Base-by-base conservation (phyloP, 2,329 filamentous ascomycete species). In the Nakataea oryzae region DNA sequence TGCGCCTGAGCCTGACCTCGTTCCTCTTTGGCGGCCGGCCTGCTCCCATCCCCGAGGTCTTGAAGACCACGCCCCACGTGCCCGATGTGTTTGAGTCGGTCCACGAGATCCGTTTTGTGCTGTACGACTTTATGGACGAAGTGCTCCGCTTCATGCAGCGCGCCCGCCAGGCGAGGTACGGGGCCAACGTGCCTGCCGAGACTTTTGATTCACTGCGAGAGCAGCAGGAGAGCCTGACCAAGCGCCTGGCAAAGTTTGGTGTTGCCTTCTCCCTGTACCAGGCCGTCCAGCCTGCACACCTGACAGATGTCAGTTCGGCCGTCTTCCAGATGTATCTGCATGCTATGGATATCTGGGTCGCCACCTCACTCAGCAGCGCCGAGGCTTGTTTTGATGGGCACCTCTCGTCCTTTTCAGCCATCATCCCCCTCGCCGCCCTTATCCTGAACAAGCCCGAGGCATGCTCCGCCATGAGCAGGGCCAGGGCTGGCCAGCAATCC, bases 111-210 rank as follows among this genome's bases (percentile, higher is more conserved):
- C 67, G 70, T 13, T 69, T 68, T 60, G 65, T 67, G 12, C 66
- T 79, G 11, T 76, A 76, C 55, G 70, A 77, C 14, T 69, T 77
- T 17, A 68, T 78, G 29, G 76, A 79, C 59, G 72, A 77, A 24
- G 71, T 67, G 0, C 65, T 79, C 6, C 70, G 73, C 11, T 77
- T 78, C 58, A 73, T 70, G 17, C 68, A 69, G 5, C 66, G 66
- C 58, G 70, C 70, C 0, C 65, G 67, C 21, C 62, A 62, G 8
- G 66, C 67, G 3, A 69, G 70, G 8, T 74, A 71, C 61, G 63
- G 69, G 17, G 68, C 69, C 0, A 58, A 65, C 2, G 61, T 70
- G 0, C 65, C 71, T 0, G 62, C 66, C 0, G 65, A 70, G n/a
- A 66, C 69, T 4, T 63, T 69, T 64, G 63, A 66, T 1, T 41